Percentiles rank a stretch among this genome's conserved stretches.
phyloP scores from a whole-genome alignment of 192 early-diverging fungal species.

The Phycomyces nitens region DNA sequence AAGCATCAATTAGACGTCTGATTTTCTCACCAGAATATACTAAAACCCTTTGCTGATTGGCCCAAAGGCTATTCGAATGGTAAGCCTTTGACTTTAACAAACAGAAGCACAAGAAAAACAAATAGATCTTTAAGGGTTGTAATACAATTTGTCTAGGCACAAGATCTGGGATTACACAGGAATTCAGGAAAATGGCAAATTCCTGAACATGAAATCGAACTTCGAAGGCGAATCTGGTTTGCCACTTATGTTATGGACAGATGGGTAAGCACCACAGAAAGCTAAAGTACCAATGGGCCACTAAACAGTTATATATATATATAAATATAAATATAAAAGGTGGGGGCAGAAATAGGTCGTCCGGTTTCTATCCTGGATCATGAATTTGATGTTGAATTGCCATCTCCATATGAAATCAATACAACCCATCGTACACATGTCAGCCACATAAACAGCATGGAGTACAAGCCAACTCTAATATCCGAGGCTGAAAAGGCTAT shows the following conservation, averaged over 20 bases:
- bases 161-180: constrained; percentile 75
- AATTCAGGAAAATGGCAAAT: constrained; percentile 51
- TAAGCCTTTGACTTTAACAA: neutral
- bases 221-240: constrained; percentile 76
- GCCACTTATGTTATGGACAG: constrained; percentile 65
- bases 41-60: constrained; percentile 49
- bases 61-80: constrained; percentile 66
- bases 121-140: constrained; percentile 10
- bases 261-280: too few species aligned
- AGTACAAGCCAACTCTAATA: constrained; percentile 1
- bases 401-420: constrained; percentile 25
- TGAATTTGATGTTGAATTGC: constrained; percentile 35
- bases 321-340: constrained; percentile 14
- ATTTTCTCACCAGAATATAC: neutral
- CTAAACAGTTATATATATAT: too few species aligned
- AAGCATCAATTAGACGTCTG: neutral
- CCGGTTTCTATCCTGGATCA: constrained; percentile 43
- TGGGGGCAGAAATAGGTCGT: constrained; percentile 32
- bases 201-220: constrained; percentile 52
- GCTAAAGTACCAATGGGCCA: too few species aligned
- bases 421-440: neutral
- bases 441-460: neutral
- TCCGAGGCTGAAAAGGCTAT: constrained; percentile 2
- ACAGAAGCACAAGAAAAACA: neutral
- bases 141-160: constrained; percentile 41